A percentile compares a stretch with the other conserved stretches of the same genome.
These are phyloP conservation scores for Lagenidium giganteum DNA, from an alignment of 352 stramenopile genomes.

Conservation along the genomic window DNA sequence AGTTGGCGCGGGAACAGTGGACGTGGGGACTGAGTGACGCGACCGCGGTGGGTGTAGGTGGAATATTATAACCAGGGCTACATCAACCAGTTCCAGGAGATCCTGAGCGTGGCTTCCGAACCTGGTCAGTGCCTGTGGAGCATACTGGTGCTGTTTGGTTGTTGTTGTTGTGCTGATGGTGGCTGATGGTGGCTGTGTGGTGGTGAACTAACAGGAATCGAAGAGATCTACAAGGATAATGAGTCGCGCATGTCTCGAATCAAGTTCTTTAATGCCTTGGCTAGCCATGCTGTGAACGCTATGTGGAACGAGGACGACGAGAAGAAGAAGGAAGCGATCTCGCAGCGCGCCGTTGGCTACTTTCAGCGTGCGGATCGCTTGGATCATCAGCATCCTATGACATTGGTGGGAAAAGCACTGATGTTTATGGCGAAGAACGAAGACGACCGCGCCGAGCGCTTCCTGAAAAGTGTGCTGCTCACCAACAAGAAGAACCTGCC, in stretches of 20 bases:
- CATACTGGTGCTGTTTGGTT: too few species aligned
- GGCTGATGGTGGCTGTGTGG: too few species aligned
- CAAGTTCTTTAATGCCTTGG: conserved; percentile 87
- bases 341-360: conserved; percentile 61
- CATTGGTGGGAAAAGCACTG: conserved; percentile 80
- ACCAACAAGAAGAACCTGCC: conserved; percentile 75
- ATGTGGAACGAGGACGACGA: conserved; percentile 90
- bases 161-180: background rate
- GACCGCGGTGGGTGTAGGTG: conserved; percentile 30
- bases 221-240: conserved; percentile 88
- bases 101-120: conserved; percentile 74
- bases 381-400: conserved; percentile 84
- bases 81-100: conserved; percentile 81
- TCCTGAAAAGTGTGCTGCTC: conserved; percentile 83
- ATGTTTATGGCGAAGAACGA: conserved; percentile 89
- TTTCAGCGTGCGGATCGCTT: conserved; percentile 77
- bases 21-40: too few species aligned
- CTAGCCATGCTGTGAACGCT: conserved; percentile 78
- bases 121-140: conserved; percentile 42
- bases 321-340: conserved; percentile 76
- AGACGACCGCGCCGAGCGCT: conserved; percentile 80
- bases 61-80: conserved; percentile 87
- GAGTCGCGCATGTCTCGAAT: conserved; percentile 79
- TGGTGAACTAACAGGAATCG: conserved; percentile 64
- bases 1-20: background rate